A percentile compares a stretch with the other conserved stretches of the same genome.
phyloP scores from a whole-genome alignment of 805 yeast species.

The Saccharomycopsis vini region DNA sequence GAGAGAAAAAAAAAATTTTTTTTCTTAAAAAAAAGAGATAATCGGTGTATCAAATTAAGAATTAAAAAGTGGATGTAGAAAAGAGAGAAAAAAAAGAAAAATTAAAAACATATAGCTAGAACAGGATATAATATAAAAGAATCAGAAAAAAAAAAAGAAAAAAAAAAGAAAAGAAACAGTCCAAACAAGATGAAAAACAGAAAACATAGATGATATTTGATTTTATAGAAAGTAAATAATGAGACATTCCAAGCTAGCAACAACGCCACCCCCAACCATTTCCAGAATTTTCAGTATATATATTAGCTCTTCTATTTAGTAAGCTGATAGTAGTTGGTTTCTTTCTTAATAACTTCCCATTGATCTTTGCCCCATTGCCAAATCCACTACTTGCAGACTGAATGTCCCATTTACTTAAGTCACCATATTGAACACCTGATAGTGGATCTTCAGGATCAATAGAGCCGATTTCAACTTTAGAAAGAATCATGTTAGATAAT shows the following conservation, averaged over 20 bases:
- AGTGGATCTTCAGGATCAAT: conserved; percentile 39
- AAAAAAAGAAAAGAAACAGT: background rate
- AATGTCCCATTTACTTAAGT: conserved; percentile 30
- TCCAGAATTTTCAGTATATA: background rate
- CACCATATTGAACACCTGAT: conserved; percentile 46
- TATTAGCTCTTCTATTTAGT: conserved; percentile 10
- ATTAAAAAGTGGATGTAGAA: background rate
- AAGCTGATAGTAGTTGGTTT: conserved; percentile 16
- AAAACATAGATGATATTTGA: background rate
- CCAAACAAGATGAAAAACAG: background rate
- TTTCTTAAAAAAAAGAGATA: too few relatives aligned
- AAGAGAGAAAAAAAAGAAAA: too few relatives aligned
- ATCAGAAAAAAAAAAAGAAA: background rate
- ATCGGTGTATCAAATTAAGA: too few relatives aligned
- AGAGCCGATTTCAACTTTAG: conserved; percentile 39
- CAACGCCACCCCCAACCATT: conserved; percentile 1
- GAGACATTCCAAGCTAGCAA: background rate
- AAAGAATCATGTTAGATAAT: conserved; percentile 32
- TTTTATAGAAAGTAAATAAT: background rate
- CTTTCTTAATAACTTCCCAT: conserved; percentile 5
- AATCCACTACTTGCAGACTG: conserved; percentile 25
- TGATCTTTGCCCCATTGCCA: conserved; percentile 16
- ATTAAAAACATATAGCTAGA: too few relatives aligned
- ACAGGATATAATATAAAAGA: too few relatives aligned
- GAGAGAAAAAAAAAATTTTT: too few relatives aligned